Conservation (phyloP, 345 rosid genomes). For the Linum tenue region DNA sequence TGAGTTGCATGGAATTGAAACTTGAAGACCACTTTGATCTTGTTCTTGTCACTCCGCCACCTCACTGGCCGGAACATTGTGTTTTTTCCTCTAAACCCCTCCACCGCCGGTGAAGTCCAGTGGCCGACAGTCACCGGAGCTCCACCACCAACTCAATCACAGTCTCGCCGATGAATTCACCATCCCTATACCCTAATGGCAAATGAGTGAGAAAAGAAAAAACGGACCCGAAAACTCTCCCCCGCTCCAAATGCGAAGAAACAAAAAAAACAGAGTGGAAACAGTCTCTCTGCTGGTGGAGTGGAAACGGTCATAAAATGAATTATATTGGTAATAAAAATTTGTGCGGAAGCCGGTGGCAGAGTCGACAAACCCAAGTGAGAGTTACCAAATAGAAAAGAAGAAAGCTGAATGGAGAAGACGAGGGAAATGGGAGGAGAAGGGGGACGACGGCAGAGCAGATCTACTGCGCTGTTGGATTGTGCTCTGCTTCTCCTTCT, state of each 20-base stretch:
- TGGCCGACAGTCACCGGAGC: neutral
- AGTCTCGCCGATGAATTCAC: neutral
- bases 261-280: neutral
- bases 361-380: neutral
- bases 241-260: neutral
- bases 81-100: constrained; percentile 7
- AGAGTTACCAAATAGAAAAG: neutral
- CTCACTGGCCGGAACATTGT: constrained; percentile 65
- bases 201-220: neutral
- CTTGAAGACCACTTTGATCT: constrained; percentile 68
- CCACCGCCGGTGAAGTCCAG: neutral
- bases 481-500: neutral
- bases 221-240: neutral
- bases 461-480: neutral
- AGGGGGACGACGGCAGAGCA: neutral
- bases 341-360: neutral
- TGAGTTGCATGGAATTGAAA: constrained; percentile 85
- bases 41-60: constrained; percentile 78
- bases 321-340: neutral
- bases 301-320: neutral
- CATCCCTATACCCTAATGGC: no score
- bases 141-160: neutral
- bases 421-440: neutral
- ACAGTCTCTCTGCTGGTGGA: neutral
- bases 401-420: neutral